Base-by-base conservation (phyloP, 768 basidiomycete genomes). In the Hemileccinum rubropunctum region DNA sequence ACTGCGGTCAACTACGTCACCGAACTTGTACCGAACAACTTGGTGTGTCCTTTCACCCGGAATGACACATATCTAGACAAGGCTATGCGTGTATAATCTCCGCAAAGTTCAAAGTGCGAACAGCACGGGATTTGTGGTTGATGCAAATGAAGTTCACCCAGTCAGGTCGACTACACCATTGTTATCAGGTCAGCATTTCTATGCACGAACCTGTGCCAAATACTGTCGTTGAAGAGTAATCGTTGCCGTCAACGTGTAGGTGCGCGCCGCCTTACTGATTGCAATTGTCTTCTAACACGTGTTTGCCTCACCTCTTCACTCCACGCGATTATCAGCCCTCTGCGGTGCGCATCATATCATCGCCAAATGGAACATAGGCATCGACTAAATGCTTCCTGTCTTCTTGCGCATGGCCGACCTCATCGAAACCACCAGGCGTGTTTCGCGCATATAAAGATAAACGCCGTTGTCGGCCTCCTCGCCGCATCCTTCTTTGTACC, bases 391-490 rank as follows among this genome's bases (percentile, higher is more conserved):
- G 38, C 45, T 52, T 60, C 58, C 60, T 58, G 66, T 67, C 59
- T 41, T 41, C 55, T 17, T 48, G 53, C 56, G 58, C 66, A 52
- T 67, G 65, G 66, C 45, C 45, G 37, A 56, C 66, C 66, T 68
- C 66, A 49, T 70, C 66, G 68, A 70, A 68, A 59, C 62, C 66
- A 44, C 57, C 68, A 66, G 66, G 66, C 66, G 47, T 66, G 53
- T 21, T 39, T 42, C 50, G n/a, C 54, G 45, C 55, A 37, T 65
- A 69, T 59, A 62, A 66, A 68, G 64, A 54, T 51, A 21, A 64
- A 54, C 26, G 50, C 53, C 55, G 44, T 34, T 42, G 60, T 58
- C 57, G 50, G 57, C 52, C 45, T 55, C 47, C 41, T 58, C 54
- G 41, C 45, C 42, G 52, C 58, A 45, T 45, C 44, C 47, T 54